Evolutionary conservation across 2,329 filamentous ascomycete species (phyloP).

Genomic region (Calycina herbarum): DNA sequence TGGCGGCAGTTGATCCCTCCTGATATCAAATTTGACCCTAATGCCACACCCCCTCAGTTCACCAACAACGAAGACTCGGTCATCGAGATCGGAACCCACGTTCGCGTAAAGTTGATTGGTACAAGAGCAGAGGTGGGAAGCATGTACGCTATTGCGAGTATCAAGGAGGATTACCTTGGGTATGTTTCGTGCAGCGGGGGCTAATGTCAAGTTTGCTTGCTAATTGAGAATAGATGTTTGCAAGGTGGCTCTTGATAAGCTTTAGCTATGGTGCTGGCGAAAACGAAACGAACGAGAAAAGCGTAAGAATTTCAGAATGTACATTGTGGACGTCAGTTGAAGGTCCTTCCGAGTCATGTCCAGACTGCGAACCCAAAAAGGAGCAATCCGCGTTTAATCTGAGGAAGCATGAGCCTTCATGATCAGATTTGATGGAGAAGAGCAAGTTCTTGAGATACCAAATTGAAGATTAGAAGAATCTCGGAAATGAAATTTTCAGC

Average conservation of each 20-base stretch:
- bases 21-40: conserved; percentile 92
- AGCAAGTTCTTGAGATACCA: conserved; percentile 8
- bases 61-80: conserved; percentile 93
- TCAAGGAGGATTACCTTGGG: conserved; percentile 81
- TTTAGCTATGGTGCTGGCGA: background rate
- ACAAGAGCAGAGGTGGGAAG: conserved; percentile 89
- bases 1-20: conserved; percentile 75
- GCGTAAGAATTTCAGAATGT: conserved; percentile 6
- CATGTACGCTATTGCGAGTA: conserved; percentile 96
- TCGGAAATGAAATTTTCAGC: background rate
- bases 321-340: background rate
- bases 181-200: conserved; percentile 39
- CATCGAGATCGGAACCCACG: conserved; percentile 90
- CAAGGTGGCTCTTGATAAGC: conserved; percentile 2
- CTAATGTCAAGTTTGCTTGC: background rate
- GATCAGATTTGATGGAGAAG: conserved; percentile 1
- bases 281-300: background rate
- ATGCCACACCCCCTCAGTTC: conserved; percentile 94
- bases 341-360: background rate
- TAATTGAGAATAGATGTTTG: background rate
- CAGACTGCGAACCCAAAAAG: background rate
- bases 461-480: conserved; percentile 10
- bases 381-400: conserved; percentile 1
- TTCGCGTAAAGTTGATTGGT: conserved; percentile 92
- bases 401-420: background rate